Percentiles rank a stretch among this genome's conserved stretches.
phyloP scores from a whole-genome alignment of 345 rosid genomes.

The Corchorus olitorius region DNA sequence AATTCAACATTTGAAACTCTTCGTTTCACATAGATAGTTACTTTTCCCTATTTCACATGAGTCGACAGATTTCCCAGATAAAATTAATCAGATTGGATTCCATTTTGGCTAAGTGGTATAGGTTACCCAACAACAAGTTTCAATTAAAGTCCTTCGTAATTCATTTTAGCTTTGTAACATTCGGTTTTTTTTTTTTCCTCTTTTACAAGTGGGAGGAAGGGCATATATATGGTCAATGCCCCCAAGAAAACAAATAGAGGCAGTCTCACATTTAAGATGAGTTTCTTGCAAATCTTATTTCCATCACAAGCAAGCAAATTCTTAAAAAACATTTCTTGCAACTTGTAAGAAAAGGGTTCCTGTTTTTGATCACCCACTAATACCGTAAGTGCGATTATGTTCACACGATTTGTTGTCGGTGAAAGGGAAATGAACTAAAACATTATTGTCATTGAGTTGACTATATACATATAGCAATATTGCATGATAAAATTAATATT shows the following conservation, averaged over 20 bases:
- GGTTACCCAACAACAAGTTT: not conserved
- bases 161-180: not conserved
- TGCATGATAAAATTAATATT: not conserved
- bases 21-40: too few relatives aligned
- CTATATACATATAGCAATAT: not conserved
- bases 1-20: too few relatives aligned
- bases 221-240: not conserved
- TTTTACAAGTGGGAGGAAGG: not conserved
- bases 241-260: not conserved
- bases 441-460: not conserved
- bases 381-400: not conserved
- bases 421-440: not conserved
- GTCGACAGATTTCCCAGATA: not conserved
- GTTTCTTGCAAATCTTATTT: not conserved
- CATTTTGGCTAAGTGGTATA: not conserved
- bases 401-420: not conserved
- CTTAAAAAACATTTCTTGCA: not conserved
- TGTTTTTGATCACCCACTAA: not conserved
- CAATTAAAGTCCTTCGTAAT: not conserved
- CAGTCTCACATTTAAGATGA: not conserved
- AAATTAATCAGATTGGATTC: not conserved
- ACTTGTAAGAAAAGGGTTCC: not conserved
- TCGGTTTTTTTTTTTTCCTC: not conserved
- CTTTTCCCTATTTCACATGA: too few relatives aligned
- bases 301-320: not conserved